Evolutionary conservation across 176 grass and related monocot genomes (phyloP), one percentile per base, ranked within the genome.

Genomic region (Elaeis guineensis): DNA sequence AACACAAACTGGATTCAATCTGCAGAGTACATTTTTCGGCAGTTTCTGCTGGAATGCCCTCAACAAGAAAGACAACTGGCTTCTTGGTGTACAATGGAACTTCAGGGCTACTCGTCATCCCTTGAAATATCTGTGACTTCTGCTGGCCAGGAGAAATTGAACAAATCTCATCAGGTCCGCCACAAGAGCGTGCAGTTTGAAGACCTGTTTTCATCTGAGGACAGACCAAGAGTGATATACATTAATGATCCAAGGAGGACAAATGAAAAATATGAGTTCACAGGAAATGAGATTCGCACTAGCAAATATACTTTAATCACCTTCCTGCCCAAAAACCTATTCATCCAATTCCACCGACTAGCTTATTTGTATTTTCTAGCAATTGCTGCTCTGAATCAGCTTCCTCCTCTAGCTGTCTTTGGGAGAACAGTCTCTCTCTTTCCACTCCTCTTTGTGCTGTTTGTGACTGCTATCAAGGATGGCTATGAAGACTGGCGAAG

Each of bases 401-500:
- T 98, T 51, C 94, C 94, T 77, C 94, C 94, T 66, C 75, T 98
- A 66, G 94, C 94, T 64, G 94, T 98, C 35, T 98, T 98, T 83
- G 94, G 94, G 64, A 87, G 94, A 64, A 98, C 94, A 20, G 94
- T 87, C 49, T 98, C 94, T 57, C 79, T 98, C 57, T 98, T 98
- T 49, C 94, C 94, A 3, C 85, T 98, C 6, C 79, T 98, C 21
- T 98, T 98, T 72, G 94, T 98, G 59, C 78, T 98, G 32, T 72
- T 98, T 74, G 88, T 98, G 67, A 98, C 94, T 78, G 94, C 94
- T 68, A 92, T 98, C 69, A 98, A 98, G 75, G 94, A 98, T 77
- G 94, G 94, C 17, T 98, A 98, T 65, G 94, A 98, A 83, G 94
- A 98, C 51, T 93, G 88, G 94, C 78, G 94, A 49, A 77, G 94